Conservation (phyloP, 2,329 filamentous ascomycete genomes). For the Cladophialophora chaetospira region DNA sequence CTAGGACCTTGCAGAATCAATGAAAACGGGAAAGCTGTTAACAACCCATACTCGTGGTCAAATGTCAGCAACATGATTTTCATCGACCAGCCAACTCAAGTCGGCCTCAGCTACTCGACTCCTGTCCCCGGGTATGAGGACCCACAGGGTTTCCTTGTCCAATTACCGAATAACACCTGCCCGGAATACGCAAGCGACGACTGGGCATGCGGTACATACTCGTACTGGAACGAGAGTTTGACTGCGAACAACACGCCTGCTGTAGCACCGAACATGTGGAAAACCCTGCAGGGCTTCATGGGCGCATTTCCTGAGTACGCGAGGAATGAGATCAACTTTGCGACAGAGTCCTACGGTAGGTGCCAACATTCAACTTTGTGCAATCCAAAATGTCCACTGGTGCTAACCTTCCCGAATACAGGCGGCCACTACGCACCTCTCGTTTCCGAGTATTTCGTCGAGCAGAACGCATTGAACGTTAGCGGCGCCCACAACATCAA, state of each 20-base stretch:
- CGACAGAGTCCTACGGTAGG: conserved; percentile 50
- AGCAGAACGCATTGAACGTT: conserved; percentile 39
- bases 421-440: conserved; percentile 62
- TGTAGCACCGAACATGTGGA: conserved; percentile 34
- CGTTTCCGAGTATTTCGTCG: conserved; percentile 46
- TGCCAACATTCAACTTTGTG: background rate
- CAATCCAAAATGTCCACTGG: conserved; percentile 80
- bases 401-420: conserved; percentile 71
- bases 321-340: conserved; percentile 53
- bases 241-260: conserved; percentile 32
- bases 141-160: conserved; percentile 20
- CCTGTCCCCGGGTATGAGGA: conserved; percentile 32
- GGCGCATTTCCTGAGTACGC: conserved; percentile 34
- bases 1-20: conserved; percentile 42
- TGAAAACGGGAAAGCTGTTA: conserved; percentile 41
- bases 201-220: conserved; percentile 32
- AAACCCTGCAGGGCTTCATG: conserved; percentile 34
- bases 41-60: conserved; percentile 41
- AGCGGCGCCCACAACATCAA: conserved; percentile 32
- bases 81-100: conserved; percentile 66
- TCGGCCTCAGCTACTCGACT: conserved; percentile 58
- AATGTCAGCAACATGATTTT: conserved; percentile 53
- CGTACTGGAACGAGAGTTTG: conserved; percentile 30
- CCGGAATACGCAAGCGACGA: conserved; percentile 32
- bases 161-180: conserved; percentile 31